Percentiles rank a stretch among this genome's conserved stretches.
These are phyloP conservation scores for Penicillium robsamsonii DNA, from an alignment of 495 filamentous ascomycete species.

Conservation along the genomic window DNA sequence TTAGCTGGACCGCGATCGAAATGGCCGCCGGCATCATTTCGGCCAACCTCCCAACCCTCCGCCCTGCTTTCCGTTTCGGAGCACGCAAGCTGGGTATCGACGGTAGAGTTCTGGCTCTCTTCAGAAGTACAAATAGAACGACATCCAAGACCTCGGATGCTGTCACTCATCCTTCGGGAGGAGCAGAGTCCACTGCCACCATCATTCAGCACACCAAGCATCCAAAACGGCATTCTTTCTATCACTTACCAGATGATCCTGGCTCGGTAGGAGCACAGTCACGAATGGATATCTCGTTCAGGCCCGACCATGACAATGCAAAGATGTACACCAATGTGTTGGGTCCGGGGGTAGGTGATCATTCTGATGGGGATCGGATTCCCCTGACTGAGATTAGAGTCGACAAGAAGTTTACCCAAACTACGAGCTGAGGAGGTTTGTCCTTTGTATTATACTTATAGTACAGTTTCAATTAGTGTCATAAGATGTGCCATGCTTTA, in stretches of 20 bases:
- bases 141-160: neutral
- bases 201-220: neutral
- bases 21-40: conserved; percentile 46
- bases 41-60: conserved; percentile 46
- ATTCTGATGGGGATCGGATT: neutral
- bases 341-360: neutral
- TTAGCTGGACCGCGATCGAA: conserved; percentile 46
- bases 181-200: neutral
- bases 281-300: neutral
- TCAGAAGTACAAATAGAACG: neutral
- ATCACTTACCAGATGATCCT: neutral
- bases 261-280: neutral
- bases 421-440: neutral
- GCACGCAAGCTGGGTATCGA: neutral
- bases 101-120: neutral
- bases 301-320: neutral
- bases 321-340: neutral
- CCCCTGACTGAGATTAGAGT: neutral
- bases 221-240: neutral
- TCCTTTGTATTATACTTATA: neutral
- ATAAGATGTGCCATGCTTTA: neutral
- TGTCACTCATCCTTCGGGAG: neutral
- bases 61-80: conserved; percentile 21
- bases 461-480: neutral
- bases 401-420: neutral